Evolutionary conservation across 805 yeast genomes (phyloP), one percentile per base, ranked within the genome.

Genomic region (Lipomyces oligophaga): DNA sequence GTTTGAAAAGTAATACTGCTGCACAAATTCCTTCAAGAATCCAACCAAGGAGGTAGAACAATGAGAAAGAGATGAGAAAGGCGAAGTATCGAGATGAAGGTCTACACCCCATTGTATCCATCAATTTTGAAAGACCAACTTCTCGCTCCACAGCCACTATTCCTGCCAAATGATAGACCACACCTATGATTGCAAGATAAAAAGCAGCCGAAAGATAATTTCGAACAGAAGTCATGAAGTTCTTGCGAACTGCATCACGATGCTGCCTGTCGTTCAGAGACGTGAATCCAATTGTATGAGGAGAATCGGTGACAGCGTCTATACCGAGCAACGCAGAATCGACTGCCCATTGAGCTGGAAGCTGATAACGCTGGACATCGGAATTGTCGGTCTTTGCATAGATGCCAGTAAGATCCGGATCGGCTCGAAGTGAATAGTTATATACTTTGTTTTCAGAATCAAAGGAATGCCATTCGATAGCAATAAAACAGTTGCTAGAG

Each of bases 281-380:
- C 56, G 59, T 55, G 63, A 7, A 65, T 55, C 53, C 63, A 40
- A 8, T 59, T 40, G 20, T 47, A 22, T 13, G 60, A 57, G 34
- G 57, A 47, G 43, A 45, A 13, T 40, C 42, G 15, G 6, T 30
- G 15, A 20, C 34, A 20, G 31, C 37, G 8, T 43, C 44, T 27
- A 41, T 39, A 15, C 52, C 44, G 6, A 43, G n/a, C 11, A 50
- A 15, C 1, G 53, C 39, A 3, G 53, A 35, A 31, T 65, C 69
- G 16, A 65, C 41, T 5, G 67, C 66, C 61, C 64, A 63, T 41
- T 65, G 69, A 7, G 65, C 41, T 1, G 69, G 69, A 38, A 64
- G 45, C 16, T 65, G 49, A 36, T 52, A 58, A 11, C 52, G 45
- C 31, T 64, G 67, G 3, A 58, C 52, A 28, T 55, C 60, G 7